Evolutionary conservation across 352 stramenopile genomes (phyloP).

Genomic region (Pythium scleroteichum): DNA sequence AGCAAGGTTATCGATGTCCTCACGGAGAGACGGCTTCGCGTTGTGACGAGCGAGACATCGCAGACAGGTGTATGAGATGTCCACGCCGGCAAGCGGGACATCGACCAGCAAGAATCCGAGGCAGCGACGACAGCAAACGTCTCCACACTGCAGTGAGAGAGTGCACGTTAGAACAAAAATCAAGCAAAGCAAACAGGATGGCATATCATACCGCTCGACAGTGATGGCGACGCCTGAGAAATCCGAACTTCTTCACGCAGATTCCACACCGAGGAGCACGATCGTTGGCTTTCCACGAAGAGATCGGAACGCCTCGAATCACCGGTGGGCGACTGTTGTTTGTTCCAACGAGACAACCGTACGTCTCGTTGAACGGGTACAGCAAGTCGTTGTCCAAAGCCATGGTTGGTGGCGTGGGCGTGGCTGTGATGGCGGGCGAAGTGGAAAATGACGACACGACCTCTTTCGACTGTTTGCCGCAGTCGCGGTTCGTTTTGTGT

Average conservation of each 20-base stretch:
- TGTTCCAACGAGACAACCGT: constrained; percentile 19
- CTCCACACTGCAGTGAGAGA: constrained; percentile 47
- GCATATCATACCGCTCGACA: constrained; percentile 50
- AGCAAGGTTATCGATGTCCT: constrained; percentile 47
- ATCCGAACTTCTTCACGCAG: constrained; percentile 65
- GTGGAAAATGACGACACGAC: not conserved
- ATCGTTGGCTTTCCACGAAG: constrained; percentile 55
- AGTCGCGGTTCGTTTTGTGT: not conserved
- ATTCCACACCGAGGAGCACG: constrained; percentile 50
- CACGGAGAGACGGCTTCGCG: constrained; percentile 41
- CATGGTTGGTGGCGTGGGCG: not conserved
- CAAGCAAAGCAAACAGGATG: not conserved
- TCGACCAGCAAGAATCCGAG: constrained; percentile 72
- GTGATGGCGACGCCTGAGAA: constrained; percentile 69
- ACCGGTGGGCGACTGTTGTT: constrained; percentile 27
- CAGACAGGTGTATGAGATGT: constrained; percentile 67
- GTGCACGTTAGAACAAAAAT: not conserved
- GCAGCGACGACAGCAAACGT: constrained; percentile 69
- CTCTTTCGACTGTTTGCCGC: not conserved
- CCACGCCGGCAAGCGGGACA: constrained; percentile 56
- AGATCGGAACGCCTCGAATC: constrained; percentile 48
- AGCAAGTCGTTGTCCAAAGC: constrained; percentile 39
- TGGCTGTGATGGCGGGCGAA: not conserved
- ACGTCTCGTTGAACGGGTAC: constrained; percentile 50
- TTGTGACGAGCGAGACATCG: constrained; percentile 61